Evolutionary conservation across 176 grass and related monocot genomes (phyloP), one percentile per base, ranked within the genome.

Genomic region (Oryza nivara): DNA sequence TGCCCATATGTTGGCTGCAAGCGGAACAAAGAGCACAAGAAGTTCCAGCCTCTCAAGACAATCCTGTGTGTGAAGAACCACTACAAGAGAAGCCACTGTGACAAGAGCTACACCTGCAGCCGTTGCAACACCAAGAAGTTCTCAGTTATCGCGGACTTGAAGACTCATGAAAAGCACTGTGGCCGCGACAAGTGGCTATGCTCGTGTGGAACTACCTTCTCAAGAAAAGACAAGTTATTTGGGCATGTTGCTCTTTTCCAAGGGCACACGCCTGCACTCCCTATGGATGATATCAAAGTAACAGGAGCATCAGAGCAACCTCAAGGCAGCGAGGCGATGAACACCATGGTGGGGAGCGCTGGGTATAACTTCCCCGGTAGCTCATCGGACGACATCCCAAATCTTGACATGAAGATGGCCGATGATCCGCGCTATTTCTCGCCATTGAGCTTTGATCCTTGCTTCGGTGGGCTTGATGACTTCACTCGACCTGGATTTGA

Each of bases 41-140:
- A 94, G 78, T 97, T 97, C 70, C 94, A 94, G 73, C 94, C 94
- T 76, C 82, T 97, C 32, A 97, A 97, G 80, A 97, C 94, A 65
- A 97, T 97, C 23, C 75, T 94, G 51, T 97, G 94, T 67, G 94
- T 97, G 76, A 97, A 97, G 80, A 97, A 97, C 83, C 94, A 97
- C 80, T 97, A 94, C 80, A 97, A 97, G 67, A 86, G 94, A 82
- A 97, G 92, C 89, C 94, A 97, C 34, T 97, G 94, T 17, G 94
- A 97, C 89, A 97, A 97, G 89, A 97, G 94, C 73, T 97, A 97
- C 80, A 94, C 87, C 26, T 97, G 94, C 77, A 97, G 94, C 88
- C 83, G 94, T 19, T 97, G 94, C 79, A 89, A 94, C 15, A 87
- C 92, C 35, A 97, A 97, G 43, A 97, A 94, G 79, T 97, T 97